phyloP scores from a whole-genome alignment of 75 land plant genomes.

The Adiantum capillusveneris region DNA sequence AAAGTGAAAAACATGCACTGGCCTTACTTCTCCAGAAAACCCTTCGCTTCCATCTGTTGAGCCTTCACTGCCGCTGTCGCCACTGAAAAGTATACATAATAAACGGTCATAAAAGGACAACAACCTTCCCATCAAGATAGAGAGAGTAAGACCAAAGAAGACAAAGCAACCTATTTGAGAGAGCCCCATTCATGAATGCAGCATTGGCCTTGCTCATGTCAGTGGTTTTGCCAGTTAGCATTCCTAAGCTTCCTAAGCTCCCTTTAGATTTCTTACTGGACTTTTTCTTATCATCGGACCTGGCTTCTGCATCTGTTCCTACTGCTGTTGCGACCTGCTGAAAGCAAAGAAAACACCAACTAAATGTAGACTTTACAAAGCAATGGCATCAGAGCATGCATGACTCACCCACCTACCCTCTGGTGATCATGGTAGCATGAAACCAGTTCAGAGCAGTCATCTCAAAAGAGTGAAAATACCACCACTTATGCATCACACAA shows the following conservation, averaged over 20 bases:
- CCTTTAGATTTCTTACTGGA: constrained; percentile 63
- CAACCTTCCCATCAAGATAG: not conserved
- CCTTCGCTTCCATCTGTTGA: constrained; percentile 87
- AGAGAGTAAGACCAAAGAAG: not conserved
- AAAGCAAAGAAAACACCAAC: too few species aligned
- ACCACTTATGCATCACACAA: too few species aligned
- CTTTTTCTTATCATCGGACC: constrained; percentile 57
- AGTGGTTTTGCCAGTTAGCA: constrained; percentile 46
- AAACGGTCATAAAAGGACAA: constrained; percentile 1
- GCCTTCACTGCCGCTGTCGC: constrained; percentile 85
- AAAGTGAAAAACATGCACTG: not conserved
- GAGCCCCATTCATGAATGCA: constrained; percentile 50
- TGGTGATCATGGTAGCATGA: too few species aligned
- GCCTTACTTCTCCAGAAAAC: constrained; percentile 57
- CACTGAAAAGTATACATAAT: constrained; percentile 34
- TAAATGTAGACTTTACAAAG: too few species aligned
- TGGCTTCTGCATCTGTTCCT: constrained; percentile 26
- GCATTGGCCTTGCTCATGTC: constrained; percentile 47
- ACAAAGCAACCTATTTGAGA: constrained; percentile 57
- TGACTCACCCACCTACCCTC: too few species aligned
- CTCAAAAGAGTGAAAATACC: too few species aligned
- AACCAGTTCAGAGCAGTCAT: too few species aligned
- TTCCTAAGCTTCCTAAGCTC: constrained; percentile 73
- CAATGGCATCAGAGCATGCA: too few species aligned
- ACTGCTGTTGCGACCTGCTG: constrained; percentile 9